Base-by-base conservation (phyloP, 306 rosid genomes). In the Prunus padus region DNA sequence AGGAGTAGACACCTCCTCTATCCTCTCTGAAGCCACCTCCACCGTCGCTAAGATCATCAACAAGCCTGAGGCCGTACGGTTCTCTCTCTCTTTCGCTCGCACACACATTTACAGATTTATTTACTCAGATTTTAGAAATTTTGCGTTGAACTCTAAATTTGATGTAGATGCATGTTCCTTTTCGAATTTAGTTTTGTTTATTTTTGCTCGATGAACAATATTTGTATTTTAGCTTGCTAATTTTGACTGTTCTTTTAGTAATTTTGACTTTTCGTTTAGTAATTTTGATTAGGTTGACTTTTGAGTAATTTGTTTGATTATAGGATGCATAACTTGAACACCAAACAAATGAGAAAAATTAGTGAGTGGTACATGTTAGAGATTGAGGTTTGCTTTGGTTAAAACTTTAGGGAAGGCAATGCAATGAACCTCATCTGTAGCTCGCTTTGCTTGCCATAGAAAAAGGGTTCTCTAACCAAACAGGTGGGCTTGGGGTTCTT, bases 21-120 rank as follows among this genome's bases (percentile, higher is more conserved):
- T 95, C 80, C 96, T 95, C 72, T 86, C 98, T 3, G 96, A 95
- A 73, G 96, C 96, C 79, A 90, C 96, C 83, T 90, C 98, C 82
- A 80, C 87, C 56, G 95, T 94, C 72, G 88, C 98, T 71, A 75
- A 37, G 16, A 33, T 94, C 82, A 74, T 87, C 80, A 95, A 90
- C 75, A 94, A 88, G 72, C 97, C 97, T 8, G 96, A 88, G 78
- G 80, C 96, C 52, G 97, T 92, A 87, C 46, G 87, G 1, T 28
- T 55, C 33, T 16, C 66, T 9, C 23, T 42, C 37, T 56, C 68
- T 49, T 49, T 25, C 31, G 52, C 30, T 37, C 33, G 55, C 50
- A 3, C 62, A 11, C 14, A 11, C 25, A 56, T 22, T 56, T 20
- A 8, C 62, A 0, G 8, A 9, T 25, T 3, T 13, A 1, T 59